phyloP scores from a whole-genome alignment of 176 grass and related monocot species.

The Coix lacrymajobi region DNA sequence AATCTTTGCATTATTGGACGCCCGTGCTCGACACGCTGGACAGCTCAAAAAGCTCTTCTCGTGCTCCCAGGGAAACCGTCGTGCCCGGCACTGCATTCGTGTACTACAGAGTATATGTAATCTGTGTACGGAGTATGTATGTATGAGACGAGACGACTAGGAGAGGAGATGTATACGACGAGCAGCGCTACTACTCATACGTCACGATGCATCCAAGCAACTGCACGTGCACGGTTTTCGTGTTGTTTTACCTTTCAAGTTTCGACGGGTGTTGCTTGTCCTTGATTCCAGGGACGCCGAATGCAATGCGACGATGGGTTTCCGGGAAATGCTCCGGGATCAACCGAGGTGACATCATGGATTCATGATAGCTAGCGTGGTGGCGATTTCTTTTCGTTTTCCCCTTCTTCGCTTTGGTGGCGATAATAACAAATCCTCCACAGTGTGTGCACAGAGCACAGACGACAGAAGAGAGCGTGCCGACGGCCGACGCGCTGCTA shows the following conservation, averaged over 20 bases:
- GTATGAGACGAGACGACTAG: neutral
- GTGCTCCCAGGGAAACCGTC: neutral
- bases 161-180: neutral
- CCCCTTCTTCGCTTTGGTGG: neutral
- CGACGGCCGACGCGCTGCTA: neutral
- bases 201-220: too few relatives aligned
- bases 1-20: neutral
- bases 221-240: neutral
- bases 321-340: neutral
- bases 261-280: neutral
- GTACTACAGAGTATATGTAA: too few relatives aligned
- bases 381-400: neutral
- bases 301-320: neutral
- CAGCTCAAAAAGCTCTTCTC: neutral
- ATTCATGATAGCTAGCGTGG: neutral
- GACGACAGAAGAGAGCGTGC: too few relatives aligned
- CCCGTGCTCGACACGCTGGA: neutral
- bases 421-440: too few relatives aligned
- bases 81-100: neutral
- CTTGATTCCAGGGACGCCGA: conserved; percentile 4
- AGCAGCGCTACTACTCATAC: neutral
- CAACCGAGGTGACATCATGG: neutral
- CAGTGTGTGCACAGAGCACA: neutral
- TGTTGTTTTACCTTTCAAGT: neutral
- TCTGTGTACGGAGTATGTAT: too few relatives aligned